A percentile compares a stretch with the other conserved stretches of the same genome.
These are phyloP conservation scores for Reutealis trisperma DNA, from an alignment of 345 rosid genomes.

Conservation along the genomic window DNA sequence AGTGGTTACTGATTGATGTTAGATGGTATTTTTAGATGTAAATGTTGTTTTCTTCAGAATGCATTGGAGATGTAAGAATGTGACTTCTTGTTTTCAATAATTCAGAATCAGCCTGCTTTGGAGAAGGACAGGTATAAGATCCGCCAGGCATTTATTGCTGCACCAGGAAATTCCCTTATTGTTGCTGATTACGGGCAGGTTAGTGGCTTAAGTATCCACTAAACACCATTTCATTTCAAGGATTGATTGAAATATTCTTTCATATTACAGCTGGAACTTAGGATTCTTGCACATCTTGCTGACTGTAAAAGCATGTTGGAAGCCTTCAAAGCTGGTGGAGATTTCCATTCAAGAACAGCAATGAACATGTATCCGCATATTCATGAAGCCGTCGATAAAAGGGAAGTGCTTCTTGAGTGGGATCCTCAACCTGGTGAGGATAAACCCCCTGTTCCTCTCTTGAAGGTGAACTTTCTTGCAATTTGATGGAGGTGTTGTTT, in stretches of 20 bases:
- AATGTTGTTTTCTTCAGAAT: not conserved
- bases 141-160: constrained; percentile 90
- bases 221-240: constrained; percentile 1
- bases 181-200: constrained; percentile 99
- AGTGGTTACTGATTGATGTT: not conserved
- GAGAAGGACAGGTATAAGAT: constrained; percentile 99
- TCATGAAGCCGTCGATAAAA: constrained; percentile 69
- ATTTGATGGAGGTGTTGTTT: not conserved
- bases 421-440: constrained; percentile 89
- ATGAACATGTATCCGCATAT: constrained; percentile 96
- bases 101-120: constrained; percentile 96
- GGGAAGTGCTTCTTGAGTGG: constrained; percentile 91
- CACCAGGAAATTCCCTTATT: constrained; percentile 89
- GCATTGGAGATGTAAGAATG: not conserved
- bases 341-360: constrained; percentile 97
- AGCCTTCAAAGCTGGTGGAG: constrained; percentile 97
- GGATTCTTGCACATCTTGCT: constrained; percentile 96
- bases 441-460: constrained; percentile 87
- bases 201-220: constrained; percentile 24
- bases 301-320: constrained; percentile 93
- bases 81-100: constrained; percentile 11
- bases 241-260: constrained; percentile 29
- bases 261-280: constrained; percentile 78
- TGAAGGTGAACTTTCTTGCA: constrained; percentile 56
- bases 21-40: not conserved